Evolutionary conservation across 1,284 basidiomycete genomes (phyloP), one percentile per base, ranked within the genome.

Genomic region (Moesziomyces sp.): DNA sequence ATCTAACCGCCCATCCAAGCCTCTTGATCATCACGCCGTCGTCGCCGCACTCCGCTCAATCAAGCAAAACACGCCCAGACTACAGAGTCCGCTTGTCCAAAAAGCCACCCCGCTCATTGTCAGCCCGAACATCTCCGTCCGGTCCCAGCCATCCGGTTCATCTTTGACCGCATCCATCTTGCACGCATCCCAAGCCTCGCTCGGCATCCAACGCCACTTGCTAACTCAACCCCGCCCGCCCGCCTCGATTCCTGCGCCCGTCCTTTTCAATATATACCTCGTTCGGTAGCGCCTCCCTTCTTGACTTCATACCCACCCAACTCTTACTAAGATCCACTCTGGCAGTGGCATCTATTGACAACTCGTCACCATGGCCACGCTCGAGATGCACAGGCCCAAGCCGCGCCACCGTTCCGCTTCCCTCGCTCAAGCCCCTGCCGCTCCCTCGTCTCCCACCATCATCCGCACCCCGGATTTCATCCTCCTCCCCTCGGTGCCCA

Each of bases 401-500:
- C 58, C 58, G 45, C 68, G 58, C 46, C 54, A 46, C 30, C 54
- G 45, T 14, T 70, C 61, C 10, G 30, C 53, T 3, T 57, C 58
- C 24, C 26, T 42, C 38, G 30, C 55, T 3, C 49, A 26, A 26
- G 24, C 18, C 14, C n/a, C 38, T 8, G 24, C 18, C 14, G 23
- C 38, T 8, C 72, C 67, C 19, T 48, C 53, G 3, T 67, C 72
- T 3, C 67, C 67, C 45, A 63, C 59, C 59, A 70, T 74, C 63
- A 70, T 74, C 40, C 66, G 72, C 55, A 70, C 66, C 19, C 38
- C 53, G 1, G 67, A 74, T 40, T 64, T 67, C 16, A 73, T 76
- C 42, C 47, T 73, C 18, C 47, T 76, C 14, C 74, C 74, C 26
- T 73, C 74, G 21, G 61, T 74, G 10, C 74, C 74, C 10, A 76